A percentile compares a stretch with the other conserved stretches of the same genome.
Conservation (phyloP, 2,329 filamentous ascomycete genomes). For the Paecilomyces fulvus region DNA sequence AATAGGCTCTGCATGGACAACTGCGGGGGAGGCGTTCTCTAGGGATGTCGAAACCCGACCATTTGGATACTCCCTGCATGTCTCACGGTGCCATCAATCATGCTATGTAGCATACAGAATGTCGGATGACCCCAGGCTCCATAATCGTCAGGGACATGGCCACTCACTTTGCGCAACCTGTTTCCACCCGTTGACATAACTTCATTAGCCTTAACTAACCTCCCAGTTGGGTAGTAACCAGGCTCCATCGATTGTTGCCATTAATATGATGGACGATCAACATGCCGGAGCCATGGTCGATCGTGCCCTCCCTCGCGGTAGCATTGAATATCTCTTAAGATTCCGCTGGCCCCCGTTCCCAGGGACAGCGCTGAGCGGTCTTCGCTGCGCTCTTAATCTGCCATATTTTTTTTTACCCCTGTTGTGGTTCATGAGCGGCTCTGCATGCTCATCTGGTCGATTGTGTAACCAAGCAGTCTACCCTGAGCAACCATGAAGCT, state of each 20-base stretch:
- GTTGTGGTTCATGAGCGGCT: not conserved
- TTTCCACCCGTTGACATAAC: not conserved
- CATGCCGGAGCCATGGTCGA: not conserved
- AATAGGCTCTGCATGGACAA: not conserved
- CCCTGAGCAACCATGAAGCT: constrained; percentile 24
- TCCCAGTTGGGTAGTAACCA: not conserved
- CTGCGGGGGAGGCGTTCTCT: not conserved
- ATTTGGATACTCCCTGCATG: not conserved
- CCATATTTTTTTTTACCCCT: not conserved
- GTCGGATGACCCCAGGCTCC: not conserved
- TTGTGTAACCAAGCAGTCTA: not conserved
- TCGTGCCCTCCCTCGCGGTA: not conserved
- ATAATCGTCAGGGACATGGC: not conserved
- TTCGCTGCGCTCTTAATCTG: not conserved
- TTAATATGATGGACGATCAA: not conserved
- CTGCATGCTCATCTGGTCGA: not conserved
- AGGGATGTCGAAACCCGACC: not conserved
- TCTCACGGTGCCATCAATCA: not conserved
- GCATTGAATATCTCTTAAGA: not conserved
- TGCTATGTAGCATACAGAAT: not conserved
- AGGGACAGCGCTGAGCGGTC: not conserved
- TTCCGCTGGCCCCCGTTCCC: not conserved
- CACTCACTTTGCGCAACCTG: not conserved
- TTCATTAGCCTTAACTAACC: not conserved
- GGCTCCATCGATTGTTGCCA: not conserved